Conservation (phyloP, 768 basidiomycete genomes). For the Phaeolepiota aurea region DNA sequence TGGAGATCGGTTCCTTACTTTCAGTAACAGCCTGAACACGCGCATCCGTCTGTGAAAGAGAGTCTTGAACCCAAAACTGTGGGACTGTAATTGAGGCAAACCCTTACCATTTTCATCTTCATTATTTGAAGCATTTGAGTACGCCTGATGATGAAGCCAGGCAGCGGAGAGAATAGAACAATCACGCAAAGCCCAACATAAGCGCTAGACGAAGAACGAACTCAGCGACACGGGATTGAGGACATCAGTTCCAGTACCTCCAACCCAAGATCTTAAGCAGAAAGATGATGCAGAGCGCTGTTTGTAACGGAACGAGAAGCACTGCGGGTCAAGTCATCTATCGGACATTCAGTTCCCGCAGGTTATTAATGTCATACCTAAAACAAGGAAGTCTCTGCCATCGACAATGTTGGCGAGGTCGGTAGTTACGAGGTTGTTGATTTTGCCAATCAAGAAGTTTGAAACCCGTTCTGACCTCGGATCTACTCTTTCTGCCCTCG, state of each 20-base stretch:
- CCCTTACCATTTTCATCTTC: slow-evolving; percentile 36
- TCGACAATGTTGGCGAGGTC: slow-evolving; percentile 39
- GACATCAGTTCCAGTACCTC: slow-evolving; percentile 32
- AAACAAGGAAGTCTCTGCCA: slow-evolving; percentile 24
- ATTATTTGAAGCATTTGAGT: slow-evolving; percentile 38
- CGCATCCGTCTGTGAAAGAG: slow-evolving; percentile 32
- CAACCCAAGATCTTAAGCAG: slow-evolving; percentile 38
- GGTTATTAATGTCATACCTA: not conserved
- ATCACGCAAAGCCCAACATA: slow-evolving; percentile 50
- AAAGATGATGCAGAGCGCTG: slow-evolving; percentile 30
- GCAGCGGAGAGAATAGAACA: slow-evolving; percentile 44
- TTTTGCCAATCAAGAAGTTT: slow-evolving; percentile 57
- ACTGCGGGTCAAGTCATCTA: slow-evolving; percentile 8
- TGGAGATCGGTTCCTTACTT: slow-evolving; percentile 20
- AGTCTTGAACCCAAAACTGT: not conserved
- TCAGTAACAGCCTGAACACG: slow-evolving; percentile 57
- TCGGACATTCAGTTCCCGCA: not conserved
- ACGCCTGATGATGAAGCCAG: slow-evolving; percentile 43
- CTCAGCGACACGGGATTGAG: slow-evolving; percentile 32
- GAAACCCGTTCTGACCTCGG: not conserved
- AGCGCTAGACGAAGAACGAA: slow-evolving; percentile 36
- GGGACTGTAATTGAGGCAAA: not conserved
- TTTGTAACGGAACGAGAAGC: slow-evolving; percentile 31
- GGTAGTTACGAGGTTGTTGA: slow-evolving; percentile 71
- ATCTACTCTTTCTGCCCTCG: not conserved